A percentile compares a stretch with the other conserved stretches of the same genome.
phyloP scores from a whole-genome alignment of 352 stramenopile genomes.

The Pythium dissotocum region DNA sequence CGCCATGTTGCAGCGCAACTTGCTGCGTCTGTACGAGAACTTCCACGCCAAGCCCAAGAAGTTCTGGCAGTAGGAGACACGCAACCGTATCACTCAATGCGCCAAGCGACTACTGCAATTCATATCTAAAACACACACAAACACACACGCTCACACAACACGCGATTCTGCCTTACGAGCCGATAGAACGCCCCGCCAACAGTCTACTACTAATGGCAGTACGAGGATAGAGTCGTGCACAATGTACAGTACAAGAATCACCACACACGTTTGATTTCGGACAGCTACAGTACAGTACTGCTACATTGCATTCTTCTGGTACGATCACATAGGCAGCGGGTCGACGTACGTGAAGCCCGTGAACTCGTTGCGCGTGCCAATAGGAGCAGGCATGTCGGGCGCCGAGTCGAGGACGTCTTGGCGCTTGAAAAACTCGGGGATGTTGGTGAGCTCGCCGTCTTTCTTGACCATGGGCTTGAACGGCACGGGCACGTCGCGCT shows the following conservation, averaged over 20 bases:
- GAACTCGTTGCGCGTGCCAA: conserved; percentile 73
- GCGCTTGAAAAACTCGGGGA: conserved; percentile 82
- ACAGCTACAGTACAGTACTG: conserved; percentile 5
- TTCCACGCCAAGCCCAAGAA: conserved; percentile 92
- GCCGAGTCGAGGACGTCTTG: conserved; percentile 78
- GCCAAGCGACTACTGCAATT: conserved; percentile 14
- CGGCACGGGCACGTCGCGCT: conserved; percentile 61
- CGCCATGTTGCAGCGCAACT: conserved; percentile 95
- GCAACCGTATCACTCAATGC: neutral
- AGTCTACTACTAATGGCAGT: neutral
- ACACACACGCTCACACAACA: conserved; percentile 3
- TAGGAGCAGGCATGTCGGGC: conserved; percentile 45
- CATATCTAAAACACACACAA: conserved; percentile 17
- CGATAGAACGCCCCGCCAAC: neutral
- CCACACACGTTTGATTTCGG: conserved; percentile 1
- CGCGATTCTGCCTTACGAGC: neutral
- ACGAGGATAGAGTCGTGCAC: neutral
- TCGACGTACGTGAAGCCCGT: conserved; percentile 81
- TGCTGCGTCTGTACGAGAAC: conserved; percentile 95
- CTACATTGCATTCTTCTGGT: neutral
- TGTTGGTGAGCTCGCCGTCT: conserved; percentile 73
- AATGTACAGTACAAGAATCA: conserved; percentile 6
- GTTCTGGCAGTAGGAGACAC: conserved; percentile 62
- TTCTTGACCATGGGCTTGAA: conserved; percentile 70
- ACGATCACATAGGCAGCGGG: conserved; percentile 51